A percentile compares a stretch with the other conserved stretches of the same genome.
Conservation (phyloP, 2,329 filamentous ascomycete genomes). For the Aspergillus sclerotialis region DNA sequence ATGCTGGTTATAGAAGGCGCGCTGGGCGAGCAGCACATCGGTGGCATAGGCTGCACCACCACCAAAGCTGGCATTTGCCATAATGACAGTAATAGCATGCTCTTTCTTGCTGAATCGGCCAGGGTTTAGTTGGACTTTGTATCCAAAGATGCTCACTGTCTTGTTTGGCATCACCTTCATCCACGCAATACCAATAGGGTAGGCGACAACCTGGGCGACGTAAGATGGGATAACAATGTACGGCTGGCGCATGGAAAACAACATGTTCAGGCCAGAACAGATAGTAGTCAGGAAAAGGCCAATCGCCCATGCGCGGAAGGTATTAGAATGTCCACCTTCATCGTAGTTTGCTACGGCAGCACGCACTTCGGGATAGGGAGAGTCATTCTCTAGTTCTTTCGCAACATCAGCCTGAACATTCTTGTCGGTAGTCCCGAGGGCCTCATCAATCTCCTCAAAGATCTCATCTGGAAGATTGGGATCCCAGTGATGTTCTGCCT, state of each 20-base stretch:
- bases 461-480: constrained; percentile 60
- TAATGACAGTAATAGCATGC: constrained; percentile 39
- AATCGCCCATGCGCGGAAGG: constrained; percentile 58
- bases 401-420: constrained; percentile 53
- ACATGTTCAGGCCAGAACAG: constrained; percentile 55
- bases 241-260: constrained; percentile 53
- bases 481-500: constrained; percentile 56
- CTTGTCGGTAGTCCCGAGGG: constrained; percentile 48
- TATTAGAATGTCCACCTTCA: constrained; percentile 58
- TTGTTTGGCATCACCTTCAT: constrained; percentile 30
- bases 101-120: constrained; percentile 43
- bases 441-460: constrained; percentile 54
- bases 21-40: constrained; percentile 65
- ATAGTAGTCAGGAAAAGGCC: constrained; percentile 55
- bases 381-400: constrained; percentile 57
- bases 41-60: constrained; percentile 59
- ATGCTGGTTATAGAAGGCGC: constrained; percentile 64
- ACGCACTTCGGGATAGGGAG: constrained; percentile 61
- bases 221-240: constrained; percentile 55
- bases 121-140: constrained; percentile 34
- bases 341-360: constrained; percentile 60
- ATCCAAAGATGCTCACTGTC: constrained; percentile 30
- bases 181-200: constrained; percentile 43
- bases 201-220: constrained; percentile 56
- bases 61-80: constrained; percentile 63